These are phyloP conservation scores for Didymosphaeria variabile DNA, from an alignment of 2,329 filamentous ascomycete genomes.

Conservation along the genomic window DNA sequence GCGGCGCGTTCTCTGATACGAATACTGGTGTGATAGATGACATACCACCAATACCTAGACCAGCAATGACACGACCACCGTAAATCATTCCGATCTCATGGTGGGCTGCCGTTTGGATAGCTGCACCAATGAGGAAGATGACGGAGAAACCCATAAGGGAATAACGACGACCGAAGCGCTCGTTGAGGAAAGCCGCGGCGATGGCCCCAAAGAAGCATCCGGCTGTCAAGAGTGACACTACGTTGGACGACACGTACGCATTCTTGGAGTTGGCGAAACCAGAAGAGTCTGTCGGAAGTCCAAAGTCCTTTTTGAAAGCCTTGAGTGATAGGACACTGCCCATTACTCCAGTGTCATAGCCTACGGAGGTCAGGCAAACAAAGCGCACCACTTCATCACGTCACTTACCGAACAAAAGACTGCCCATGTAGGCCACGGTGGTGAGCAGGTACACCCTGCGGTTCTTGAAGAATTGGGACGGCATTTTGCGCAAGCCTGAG, in stretches of 20 bases:
- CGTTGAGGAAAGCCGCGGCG: conserved; percentile 52
- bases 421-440: conserved; percentile 54
- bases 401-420: conserved; percentile 52
- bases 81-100: conserved; percentile 40
- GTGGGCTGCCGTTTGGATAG: conserved; percentile 41
- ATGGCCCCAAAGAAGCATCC: conserved; percentile 78
- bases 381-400: not conserved
- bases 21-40: conserved; percentile 66
- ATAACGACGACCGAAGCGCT: conserved; percentile 57
- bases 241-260: conserved; percentile 65
- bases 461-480: conserved; percentile 49
- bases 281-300: conserved; percentile 42
- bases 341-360: conserved; percentile 56
- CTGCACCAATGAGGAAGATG: conserved; percentile 51
- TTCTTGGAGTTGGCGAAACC: conserved; percentile 47
- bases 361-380: conserved; percentile 24
- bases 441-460: conserved; percentile 57
- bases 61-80: conserved; percentile 62
- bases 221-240: conserved; percentile 80
- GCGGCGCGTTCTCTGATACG: conserved; percentile 64
- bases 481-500: conserved; percentile 17
- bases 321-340: conserved; percentile 51
- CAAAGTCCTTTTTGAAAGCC: conserved; percentile 54
- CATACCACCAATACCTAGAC: conserved; percentile 62
- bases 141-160: conserved; percentile 54